Conservation (phyloP, 2,329 filamentous ascomycete genomes). For the Cytospora paraplurivora region DNA sequence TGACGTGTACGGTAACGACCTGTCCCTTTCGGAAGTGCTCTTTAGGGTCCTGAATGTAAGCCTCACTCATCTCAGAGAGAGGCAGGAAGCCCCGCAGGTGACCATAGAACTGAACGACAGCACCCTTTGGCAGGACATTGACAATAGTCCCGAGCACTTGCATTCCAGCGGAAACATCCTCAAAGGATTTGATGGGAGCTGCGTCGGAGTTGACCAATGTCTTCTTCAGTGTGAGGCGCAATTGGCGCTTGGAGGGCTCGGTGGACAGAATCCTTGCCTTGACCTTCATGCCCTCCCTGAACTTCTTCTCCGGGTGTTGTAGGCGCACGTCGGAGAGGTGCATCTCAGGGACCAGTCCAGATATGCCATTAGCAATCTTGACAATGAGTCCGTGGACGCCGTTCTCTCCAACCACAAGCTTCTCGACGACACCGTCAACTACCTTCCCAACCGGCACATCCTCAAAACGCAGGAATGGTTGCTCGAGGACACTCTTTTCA, state of each 20-base stretch:
- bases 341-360: conserved; percentile 82
- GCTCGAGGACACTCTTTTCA: conserved; percentile 78
- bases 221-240: conserved; percentile 92
- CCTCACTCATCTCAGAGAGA: conserved; percentile 96
- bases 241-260: conserved; percentile 72
- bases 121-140: conserved; percentile 75
- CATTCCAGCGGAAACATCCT: conserved; percentile 71
- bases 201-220: conserved; percentile 87
- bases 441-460: conserved; percentile 82
- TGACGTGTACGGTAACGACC: conserved; percentile 86
- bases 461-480: conserved; percentile 87
- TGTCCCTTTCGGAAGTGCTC: conserved; percentile 91
- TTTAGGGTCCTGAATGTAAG: conserved; percentile 84
- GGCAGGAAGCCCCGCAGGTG: conserved; percentile 83
- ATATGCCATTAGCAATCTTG: conserved; percentile 82
- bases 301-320: conserved; percentile 95
- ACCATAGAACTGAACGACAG: conserved; percentile 91
- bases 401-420: conserved; percentile 74
- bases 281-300: conserved; percentile 80
- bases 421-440: conserved; percentile 82
- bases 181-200: conserved; percentile 75
- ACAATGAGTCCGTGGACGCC: conserved; percentile 82
- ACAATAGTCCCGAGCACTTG: conserved; percentile 86
- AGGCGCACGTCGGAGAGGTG: conserved; percentile 87
- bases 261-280: conserved; percentile 84